Evolutionary conservation across 352 stramenopile genomes (phyloP).

Genomic region (Achlya hypogyna): DNA sequence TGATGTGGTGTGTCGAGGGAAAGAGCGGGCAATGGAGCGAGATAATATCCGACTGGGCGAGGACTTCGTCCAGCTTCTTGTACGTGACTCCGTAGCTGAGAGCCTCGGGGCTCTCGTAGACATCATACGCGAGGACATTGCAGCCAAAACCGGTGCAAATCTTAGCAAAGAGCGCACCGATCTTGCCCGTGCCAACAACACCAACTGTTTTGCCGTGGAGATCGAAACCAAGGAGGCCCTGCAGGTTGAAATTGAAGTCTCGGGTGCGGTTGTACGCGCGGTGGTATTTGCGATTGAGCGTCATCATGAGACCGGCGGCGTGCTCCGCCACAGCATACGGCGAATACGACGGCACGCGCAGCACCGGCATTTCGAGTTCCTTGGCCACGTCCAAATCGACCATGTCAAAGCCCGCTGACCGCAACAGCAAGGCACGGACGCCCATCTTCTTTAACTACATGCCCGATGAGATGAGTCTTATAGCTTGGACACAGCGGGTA

Average conservation of each 20-base stretch:
- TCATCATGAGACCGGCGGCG: slow-evolving; percentile 64
- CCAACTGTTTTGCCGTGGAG: slow-evolving; percentile 61
- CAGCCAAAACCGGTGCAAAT: slow-evolving; percentile 39
- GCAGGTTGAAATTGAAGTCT: slow-evolving; percentile 66
- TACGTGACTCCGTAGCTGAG: slow-evolving; percentile 38
- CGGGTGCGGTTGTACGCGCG: slow-evolving; percentile 63
- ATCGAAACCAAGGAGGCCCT: slow-evolving; percentile 44
- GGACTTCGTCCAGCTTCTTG: slow-evolving; percentile 47
- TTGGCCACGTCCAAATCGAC: slow-evolving; percentile 52
- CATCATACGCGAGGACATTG: slow-evolving; percentile 57
- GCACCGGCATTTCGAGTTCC: slow-evolving; percentile 46
- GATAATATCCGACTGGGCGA: slow-evolving; percentile 72
- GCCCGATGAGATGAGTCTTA: background rate
- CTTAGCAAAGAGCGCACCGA: slow-evolving; percentile 31
- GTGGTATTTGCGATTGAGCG: slow-evolving; percentile 73
- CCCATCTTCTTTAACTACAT: slow-evolving; percentile 30
- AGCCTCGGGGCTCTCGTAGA: slow-evolving; percentile 40
- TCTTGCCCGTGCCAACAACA: slow-evolving; percentile 48
- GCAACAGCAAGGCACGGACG: slow-evolving; percentile 62
- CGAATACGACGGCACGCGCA: slow-evolving; percentile 66
- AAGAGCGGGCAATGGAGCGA: slow-evolving; percentile 82
- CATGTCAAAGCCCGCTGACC: slow-evolving; percentile 74
- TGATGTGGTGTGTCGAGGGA: slow-evolving; percentile 68
- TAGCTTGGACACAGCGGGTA: background rate
- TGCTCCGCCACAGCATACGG: slow-evolving; percentile 73